Evolutionary conservation across 306 rosid genomes (phyloP).

Genomic region (Citrullus colocynthis): DNA sequence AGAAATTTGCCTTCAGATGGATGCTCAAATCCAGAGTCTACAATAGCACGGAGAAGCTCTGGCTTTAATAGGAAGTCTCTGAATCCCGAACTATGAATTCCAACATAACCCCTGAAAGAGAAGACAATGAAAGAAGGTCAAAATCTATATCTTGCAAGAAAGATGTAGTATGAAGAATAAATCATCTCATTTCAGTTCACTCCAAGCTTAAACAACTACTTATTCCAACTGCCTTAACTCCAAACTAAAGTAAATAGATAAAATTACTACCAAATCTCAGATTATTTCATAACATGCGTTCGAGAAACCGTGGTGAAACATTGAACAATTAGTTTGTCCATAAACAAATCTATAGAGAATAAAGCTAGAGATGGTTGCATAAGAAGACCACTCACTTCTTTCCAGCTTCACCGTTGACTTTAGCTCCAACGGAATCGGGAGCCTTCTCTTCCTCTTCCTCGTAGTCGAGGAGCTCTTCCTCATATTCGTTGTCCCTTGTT

Average conservation of each 20-base stretch:
- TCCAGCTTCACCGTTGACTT: slow-evolving; percentile 83
- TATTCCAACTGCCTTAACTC: neutral
- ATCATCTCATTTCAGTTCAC: neutral
- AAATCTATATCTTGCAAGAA: neutral
- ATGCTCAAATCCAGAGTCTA: slow-evolving; percentile 98
- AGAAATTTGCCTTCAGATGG: slow-evolving; percentile 84
- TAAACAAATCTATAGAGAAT: neutral
- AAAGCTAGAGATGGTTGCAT: neutral
- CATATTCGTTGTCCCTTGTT: slow-evolving; percentile 74
- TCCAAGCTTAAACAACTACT: neutral
- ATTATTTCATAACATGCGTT: too few relatives aligned
- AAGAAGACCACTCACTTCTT: slow-evolving; percentile 46
- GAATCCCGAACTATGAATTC: slow-evolving; percentile 98
- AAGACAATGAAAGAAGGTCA: neutral
- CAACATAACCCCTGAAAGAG: slow-evolving; percentile 73
- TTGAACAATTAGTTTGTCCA: neutral
- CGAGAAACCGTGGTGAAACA: neutral
- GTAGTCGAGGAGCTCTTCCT: slow-evolving; percentile 94
- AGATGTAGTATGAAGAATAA: neutral
- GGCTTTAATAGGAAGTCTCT: slow-evolving; percentile 98
- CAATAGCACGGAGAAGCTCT: slow-evolving; percentile 97
- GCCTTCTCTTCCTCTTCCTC: slow-evolving; percentile 95
- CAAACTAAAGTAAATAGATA: neutral
- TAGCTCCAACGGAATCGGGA: slow-evolving; percentile 60
- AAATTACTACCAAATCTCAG: neutral